Conservation (phyloP, 331 rosid genomes). For the Stylosanthes scabra region DNA sequence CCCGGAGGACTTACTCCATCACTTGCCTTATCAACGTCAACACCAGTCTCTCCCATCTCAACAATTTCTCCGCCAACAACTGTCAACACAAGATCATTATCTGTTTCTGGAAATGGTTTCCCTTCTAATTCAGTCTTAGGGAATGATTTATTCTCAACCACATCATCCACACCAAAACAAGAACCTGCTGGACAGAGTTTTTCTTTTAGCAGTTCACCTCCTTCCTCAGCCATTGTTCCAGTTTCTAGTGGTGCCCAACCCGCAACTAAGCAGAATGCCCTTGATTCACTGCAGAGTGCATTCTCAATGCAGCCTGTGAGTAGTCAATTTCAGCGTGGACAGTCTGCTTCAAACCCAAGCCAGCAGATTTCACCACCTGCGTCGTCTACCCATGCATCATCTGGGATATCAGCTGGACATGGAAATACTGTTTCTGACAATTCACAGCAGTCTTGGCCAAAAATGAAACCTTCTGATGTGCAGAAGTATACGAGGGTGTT, state of each 20-base stretch:
- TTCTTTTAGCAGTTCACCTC: conserved; percentile 55
- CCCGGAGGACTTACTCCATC: conserved; percentile 69
- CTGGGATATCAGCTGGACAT: conserved; percentile 62
- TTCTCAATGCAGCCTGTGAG: conserved; percentile 59
- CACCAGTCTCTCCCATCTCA: conserved; percentile 53
- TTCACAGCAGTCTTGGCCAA: conserved; percentile 84
- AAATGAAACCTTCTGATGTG: conserved; percentile 93
- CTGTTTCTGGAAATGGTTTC: conserved; percentile 81
- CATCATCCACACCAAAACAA: conserved; percentile 56
- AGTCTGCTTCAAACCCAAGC: conserved; percentile 52
- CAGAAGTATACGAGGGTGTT: conserved; percentile 91
- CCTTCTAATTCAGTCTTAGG: conserved; percentile 58
- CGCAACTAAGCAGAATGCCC: conserved; percentile 56
- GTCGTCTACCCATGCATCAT: conserved; percentile 59
- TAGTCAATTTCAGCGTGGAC: conserved; percentile 60
- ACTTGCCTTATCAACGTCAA: conserved; percentile 47
- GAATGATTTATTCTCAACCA: conserved; percentile 59
- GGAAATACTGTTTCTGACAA: conserved; percentile 64
- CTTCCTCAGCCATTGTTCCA: conserved; percentile 56
- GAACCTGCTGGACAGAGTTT: conserved; percentile 57
- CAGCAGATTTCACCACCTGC: conserved; percentile 63
- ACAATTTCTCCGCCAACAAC: conserved; percentile 56
- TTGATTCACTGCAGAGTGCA: conserved; percentile 74
- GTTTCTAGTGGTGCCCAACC: conserved; percentile 67
- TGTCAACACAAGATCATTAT: conserved; percentile 51